Percentiles rank a stretch among this genome's conserved stretches.
These are phyloP conservation scores for Aplosporella prunicola DNA, from an alignment of 2,329 filamentous ascomycete species.

Conservation along the genomic window DNA sequence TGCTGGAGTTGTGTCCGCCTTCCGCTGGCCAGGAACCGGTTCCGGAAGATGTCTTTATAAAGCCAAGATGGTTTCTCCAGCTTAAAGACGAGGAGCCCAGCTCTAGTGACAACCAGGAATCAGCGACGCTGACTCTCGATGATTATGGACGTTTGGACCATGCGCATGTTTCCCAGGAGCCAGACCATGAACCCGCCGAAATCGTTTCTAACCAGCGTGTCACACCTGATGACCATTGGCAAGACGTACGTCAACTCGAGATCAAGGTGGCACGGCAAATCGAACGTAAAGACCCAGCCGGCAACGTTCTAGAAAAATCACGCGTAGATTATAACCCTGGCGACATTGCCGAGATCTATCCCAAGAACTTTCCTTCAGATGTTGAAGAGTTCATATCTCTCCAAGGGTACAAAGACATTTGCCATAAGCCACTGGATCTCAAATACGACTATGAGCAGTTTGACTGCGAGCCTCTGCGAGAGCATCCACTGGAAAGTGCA, in stretches of 20 bases:
- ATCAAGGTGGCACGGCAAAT: constrained; percentile 38
- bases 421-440: constrained; percentile 59
- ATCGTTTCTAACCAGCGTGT: constrained; percentile 60
- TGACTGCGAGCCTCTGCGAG: constrained; percentile 26
- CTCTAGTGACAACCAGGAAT: neutral
- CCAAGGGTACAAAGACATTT: constrained; percentile 68
- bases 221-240: constrained; percentile 73
- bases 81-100: constrained; percentile 17
- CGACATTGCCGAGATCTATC: constrained; percentile 71
- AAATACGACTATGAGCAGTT: constrained; percentile 23
- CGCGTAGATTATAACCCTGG: constrained; percentile 54
- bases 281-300: constrained; percentile 1
- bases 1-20: constrained; percentile 61
- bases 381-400: constrained; percentile 68
- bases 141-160: neutral
- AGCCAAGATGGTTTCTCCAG: constrained; percentile 60
- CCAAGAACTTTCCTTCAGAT: constrained; percentile 76
- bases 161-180: constrained; percentile 5
- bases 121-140: neutral
- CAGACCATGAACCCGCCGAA: constrained; percentile 39
- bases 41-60: constrained; percentile 61
- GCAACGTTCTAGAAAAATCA: neutral
- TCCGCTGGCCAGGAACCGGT: constrained; percentile 59
- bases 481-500: constrained; percentile 25
- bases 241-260: constrained; percentile 79